phyloP scores from a whole-genome alignment of 148 eudicot species.

The Linanthus parryae region DNA sequence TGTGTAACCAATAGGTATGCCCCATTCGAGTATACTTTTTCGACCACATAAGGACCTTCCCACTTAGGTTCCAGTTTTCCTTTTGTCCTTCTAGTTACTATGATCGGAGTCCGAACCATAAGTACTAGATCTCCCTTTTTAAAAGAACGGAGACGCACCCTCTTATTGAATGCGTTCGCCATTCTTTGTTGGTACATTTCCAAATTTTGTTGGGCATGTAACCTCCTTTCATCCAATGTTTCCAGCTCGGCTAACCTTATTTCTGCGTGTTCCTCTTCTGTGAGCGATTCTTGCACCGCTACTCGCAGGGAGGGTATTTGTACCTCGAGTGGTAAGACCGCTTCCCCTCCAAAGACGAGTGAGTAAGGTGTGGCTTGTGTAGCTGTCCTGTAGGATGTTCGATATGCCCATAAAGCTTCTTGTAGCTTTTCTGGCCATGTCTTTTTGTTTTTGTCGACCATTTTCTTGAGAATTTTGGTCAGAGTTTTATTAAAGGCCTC shows the following conservation, averaged over 20 bases:
- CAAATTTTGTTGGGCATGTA: constrained; percentile 4
- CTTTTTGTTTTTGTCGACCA: background rate
- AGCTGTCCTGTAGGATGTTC: background rate
- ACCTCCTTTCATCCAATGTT: background rate
- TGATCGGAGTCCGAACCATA: background rate
- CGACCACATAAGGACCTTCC: constrained; percentile 1
- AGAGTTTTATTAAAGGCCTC: background rate
- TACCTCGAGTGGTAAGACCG: background rate
- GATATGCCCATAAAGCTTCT: constrained; percentile 4
- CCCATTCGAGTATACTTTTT: no score
- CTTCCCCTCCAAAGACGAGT: background rate
- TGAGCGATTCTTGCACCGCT: background rate
- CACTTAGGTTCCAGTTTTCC: constrained; percentile 6
- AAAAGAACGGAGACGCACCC: background rate
- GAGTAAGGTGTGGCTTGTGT: background rate
- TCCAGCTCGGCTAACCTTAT: background rate
- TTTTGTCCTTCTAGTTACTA: background rate
- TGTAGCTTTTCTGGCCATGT: background rate
- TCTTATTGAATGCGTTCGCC: constrained; percentile 1
- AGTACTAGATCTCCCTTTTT: constrained; percentile 1
- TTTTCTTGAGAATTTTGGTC: background rate
- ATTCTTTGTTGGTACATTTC: constrained; percentile 5
- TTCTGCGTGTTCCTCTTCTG: background rate
- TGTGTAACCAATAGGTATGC: background rate
- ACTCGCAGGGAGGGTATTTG: constrained; percentile 1